phyloP scores from a whole-genome alignment of 306 rosid genomes.

The Cajanus cajan region DNA sequence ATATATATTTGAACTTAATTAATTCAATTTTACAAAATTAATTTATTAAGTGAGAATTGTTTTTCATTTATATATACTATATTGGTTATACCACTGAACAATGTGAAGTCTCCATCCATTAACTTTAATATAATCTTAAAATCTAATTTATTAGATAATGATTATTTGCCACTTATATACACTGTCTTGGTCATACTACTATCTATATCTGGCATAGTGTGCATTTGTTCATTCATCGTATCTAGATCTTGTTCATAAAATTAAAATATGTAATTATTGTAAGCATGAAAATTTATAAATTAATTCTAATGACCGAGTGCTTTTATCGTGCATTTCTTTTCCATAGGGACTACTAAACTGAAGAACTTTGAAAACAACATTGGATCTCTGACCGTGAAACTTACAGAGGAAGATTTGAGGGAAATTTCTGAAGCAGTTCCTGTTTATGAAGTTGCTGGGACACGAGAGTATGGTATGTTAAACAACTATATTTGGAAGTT shows the following conservation, averaged over 20 bases:
- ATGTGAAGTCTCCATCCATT: no score
- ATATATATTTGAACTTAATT: no score
- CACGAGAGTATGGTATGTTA: conserved; percentile 38
- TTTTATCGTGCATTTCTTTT: conserved; percentile 13
- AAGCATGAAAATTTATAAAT: neutral
- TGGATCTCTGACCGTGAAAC: conserved; percentile 55
- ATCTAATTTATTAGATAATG: no score
- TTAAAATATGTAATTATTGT: neutral
- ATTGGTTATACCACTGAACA: no score
- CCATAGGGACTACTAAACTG: conserved; percentile 60
- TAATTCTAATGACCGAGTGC: conserved; percentile 4
- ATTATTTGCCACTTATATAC: no score
- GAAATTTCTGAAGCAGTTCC: conserved; percentile 67
- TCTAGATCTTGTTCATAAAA: conserved; percentile 1
- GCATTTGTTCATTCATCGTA: neutral
- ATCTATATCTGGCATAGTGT: neutral
- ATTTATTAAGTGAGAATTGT: no score
- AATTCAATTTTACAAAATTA: no score
- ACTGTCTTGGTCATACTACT: no score
- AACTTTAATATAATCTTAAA: no score
- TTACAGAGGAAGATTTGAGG: conserved; percentile 52
- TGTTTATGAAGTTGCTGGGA: conserved; percentile 49
- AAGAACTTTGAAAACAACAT: conserved; percentile 63
- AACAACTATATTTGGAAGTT: conserved; percentile 40
- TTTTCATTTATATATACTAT: no score